Conservation (phyloP, 2,329 filamentous ascomycete genomes). For the Lojkania enalia region DNA sequence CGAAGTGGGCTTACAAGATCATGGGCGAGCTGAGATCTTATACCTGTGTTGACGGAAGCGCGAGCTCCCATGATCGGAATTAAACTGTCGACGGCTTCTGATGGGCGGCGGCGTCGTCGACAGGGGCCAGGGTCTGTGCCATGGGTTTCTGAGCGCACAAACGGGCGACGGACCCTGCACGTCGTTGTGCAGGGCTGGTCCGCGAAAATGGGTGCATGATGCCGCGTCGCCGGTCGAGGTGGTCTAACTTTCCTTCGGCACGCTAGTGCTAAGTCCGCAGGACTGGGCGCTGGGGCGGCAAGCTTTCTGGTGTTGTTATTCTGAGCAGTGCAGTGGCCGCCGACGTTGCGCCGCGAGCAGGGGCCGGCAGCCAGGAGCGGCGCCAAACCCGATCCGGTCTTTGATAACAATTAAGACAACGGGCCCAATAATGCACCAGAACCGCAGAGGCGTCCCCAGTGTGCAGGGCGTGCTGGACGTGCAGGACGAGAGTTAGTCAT, state of each 20-base stretch:
- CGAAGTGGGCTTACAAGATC: conserved; percentile 32
- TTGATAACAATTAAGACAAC: conserved; percentile 37
- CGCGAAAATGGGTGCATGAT: conserved; percentile 29
- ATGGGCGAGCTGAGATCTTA: conserved; percentile 40
- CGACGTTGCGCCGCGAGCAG: conserved; percentile 28
- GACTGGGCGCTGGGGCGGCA: conserved; percentile 26
- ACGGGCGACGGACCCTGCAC: conserved; percentile 26
- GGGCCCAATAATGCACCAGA: background rate
- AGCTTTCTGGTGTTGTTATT: conserved; percentile 37
- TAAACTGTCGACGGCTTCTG: conserved; percentile 23
- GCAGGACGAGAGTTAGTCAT: conserved; percentile 29
- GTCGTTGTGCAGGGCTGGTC: conserved; percentile 20
- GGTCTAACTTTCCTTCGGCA: conserved; percentile 24
- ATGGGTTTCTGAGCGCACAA: conserved; percentile 24
- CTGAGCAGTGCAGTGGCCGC: conserved; percentile 36
- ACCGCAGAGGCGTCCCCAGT: background rate
- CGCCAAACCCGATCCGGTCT: conserved; percentile 31
- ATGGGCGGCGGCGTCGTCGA: conserved; percentile 23
- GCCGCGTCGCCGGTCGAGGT: conserved; percentile 17
- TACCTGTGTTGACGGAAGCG: conserved; percentile 26
- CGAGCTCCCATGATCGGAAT: conserved; percentile 25
- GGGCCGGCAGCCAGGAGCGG: conserved; percentile 27
- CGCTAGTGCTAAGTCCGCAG: conserved; percentile 28
- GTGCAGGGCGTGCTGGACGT: conserved; percentile 10
- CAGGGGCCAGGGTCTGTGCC: conserved; percentile 27